A percentile compares a stretch with the other conserved stretches of the same genome.
Evolutionary conservation across 257 asterid species (phyloP).

Genomic region (Lantana camara): DNA sequence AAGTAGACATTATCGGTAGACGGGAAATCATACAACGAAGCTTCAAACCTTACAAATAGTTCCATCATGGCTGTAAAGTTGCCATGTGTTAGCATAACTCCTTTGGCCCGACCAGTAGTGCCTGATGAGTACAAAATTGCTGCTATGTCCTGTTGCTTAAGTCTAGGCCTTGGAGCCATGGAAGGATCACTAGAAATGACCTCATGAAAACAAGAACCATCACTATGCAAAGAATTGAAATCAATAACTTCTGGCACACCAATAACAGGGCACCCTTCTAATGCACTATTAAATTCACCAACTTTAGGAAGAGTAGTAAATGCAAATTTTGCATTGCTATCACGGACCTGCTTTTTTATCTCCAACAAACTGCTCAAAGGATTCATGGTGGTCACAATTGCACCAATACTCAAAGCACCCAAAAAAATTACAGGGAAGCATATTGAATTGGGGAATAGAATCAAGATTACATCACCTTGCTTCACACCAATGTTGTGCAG

Average conservation of each 20-base stretch:
- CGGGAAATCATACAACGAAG: constrained; percentile 51
- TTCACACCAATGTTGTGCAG: constrained; percentile 60
- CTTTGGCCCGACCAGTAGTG: constrained; percentile 73
- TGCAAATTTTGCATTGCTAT: constrained; percentile 48
- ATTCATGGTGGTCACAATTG: constrained; percentile 62
- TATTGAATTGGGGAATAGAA: constrained; percentile 69
- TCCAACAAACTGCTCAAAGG: constrained; percentile 63
- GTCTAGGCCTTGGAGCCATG: constrained; percentile 57
- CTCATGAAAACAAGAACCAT: constrained; percentile 39
- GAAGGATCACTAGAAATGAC: constrained; percentile 57
- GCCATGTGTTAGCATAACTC: constrained; percentile 64
- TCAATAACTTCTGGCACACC: constrained; percentile 57
- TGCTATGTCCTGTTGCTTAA: constrained; percentile 63
- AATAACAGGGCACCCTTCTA: constrained; percentile 44
- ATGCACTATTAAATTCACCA: constrained; percentile 36
- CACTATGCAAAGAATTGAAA: constrained; percentile 16
- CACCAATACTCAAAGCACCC: constrained; percentile 71
- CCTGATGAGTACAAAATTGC: constrained; percentile 82
- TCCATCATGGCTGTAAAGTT: constrained; percentile 70
- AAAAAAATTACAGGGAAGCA: constrained; percentile 63
- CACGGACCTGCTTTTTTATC: constrained; percentile 58
- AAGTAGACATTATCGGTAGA: constrained; percentile 52
- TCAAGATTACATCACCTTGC: constrained; percentile 67
- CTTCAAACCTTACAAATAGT: constrained; percentile 67
- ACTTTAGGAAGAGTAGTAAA: constrained; percentile 44